Base-by-base conservation (phyloP, 202 grass and related monocot species). In the Saccharum hybrid region DNA sequence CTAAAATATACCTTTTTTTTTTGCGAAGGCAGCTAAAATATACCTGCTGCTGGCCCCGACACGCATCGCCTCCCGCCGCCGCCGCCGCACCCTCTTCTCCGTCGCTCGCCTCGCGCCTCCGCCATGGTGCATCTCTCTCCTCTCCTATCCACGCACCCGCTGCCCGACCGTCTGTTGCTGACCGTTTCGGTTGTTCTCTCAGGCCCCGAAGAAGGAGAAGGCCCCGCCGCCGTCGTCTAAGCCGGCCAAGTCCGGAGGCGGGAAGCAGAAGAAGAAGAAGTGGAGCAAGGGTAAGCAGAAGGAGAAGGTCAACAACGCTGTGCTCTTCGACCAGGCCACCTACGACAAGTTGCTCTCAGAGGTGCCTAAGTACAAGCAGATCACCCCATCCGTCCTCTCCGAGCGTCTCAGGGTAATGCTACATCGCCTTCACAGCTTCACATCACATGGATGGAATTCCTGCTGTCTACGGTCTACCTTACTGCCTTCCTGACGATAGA, bases 231-330 rank as follows among this genome's bases (percentile, higher is more conserved):
- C 93, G 57, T 88, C 93, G 12, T 95, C 93, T 15, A 96, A 93
- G 90, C 93, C 93, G 14, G 90, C 93, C 72, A 96, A 96, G 67
- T 96, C 93, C 26, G 90, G 93, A 5, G 90, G 93, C 10, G 90
- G 93, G 1, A 96, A 96, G 88, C 90, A 96, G 83, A 93, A 96
- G 88, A 96, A 96, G 90, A 96, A 96, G 88, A 95, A 95, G 83
- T 95, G 93, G 90, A 95, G 93, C 88, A 95, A 95, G 88, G 93
- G 93, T 1, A 95, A 95, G 90, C 93, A 95, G 66, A 95, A 95
- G 88, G 93, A 95, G 83, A 95, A 94, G 88, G 93, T 94, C 59
- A 94, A 94, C 92, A 94, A 94, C 66, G 30, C 90, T 4, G 85
- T 94, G 71, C 71, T 94, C 2, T 94, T 94, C 60, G 93, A 94